Evolutionary conservation across 2,329 filamentous ascomycete species (phyloP).

Genomic region (Teratosphaeria viscida): DNA sequence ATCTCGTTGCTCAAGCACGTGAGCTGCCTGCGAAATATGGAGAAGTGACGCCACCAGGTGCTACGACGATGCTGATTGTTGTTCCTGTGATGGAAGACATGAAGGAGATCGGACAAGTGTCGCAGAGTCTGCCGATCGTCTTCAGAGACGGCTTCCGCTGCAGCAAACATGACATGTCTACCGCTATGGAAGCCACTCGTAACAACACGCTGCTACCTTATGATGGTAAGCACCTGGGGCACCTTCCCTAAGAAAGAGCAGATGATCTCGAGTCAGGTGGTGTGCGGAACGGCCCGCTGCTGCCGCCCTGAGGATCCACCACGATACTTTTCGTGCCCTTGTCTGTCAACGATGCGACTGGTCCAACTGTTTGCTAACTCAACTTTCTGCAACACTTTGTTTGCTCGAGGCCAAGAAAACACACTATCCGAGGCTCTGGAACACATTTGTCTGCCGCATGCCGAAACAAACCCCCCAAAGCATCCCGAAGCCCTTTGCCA

Average conservation of each 20-base stretch:
- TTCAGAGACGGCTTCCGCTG: not conserved
- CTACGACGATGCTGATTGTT: constrained; percentile 78
- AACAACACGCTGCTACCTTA: too few species aligned
- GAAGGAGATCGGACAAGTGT: constrained; percentile 47
- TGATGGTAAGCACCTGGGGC: too few species aligned
- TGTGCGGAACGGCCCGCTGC: not conserved
- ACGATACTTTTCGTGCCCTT: not conserved
- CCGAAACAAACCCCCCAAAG: not conserved
- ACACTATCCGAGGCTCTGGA: not conserved
- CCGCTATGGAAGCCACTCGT: not conserved
- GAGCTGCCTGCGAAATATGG: constrained; percentile 58
- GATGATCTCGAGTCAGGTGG: not conserved
- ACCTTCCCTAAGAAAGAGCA: not conserved
- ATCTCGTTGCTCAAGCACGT: constrained; percentile 39
- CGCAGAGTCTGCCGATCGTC: constrained; percentile 6
- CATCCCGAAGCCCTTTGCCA: not conserved
- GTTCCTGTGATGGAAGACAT: constrained; percentile 71
- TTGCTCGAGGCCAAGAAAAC: not conserved
- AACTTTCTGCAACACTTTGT: not conserved
- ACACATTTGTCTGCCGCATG: not conserved
- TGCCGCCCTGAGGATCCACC: not conserved
- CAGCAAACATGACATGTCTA: not conserved
- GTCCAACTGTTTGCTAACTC: not conserved
- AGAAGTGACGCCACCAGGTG: constrained; percentile 72
- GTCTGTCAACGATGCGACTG: not conserved